Base-by-base conservation (phyloP, 148 eudicot species). In the Tetragonia tetragonoides region DNA sequence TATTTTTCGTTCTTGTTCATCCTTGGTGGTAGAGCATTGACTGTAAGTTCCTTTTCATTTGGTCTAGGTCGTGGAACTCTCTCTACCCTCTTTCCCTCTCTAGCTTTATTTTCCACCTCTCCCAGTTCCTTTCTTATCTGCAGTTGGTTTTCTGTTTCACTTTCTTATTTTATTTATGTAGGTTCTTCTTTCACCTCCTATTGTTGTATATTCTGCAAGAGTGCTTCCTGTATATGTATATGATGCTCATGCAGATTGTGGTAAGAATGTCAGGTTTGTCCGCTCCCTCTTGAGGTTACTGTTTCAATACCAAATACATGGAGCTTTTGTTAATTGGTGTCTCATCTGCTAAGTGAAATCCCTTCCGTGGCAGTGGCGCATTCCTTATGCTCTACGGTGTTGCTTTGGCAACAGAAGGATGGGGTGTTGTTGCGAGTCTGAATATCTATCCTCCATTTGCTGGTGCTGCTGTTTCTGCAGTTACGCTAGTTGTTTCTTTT, bases 171-270 rank as follows among this genome's bases (percentile, higher is more conserved):
- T 17, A 12, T 21, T 53, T 64, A 65, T 80, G 18, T 84, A 95
- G 99, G 99, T 95, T 80, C 97, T 95, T 82, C 97, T 95, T 84
- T 95, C 99, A 75, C 99, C 99, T 85, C 99, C 99, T 66, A 95
- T 95, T 70, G 97, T 93, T 65, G 99, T 95, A 66, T 95, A 95
- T 86, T 95, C 99, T 70, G 97, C 97, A 44, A 87, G 99, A 82
- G 99, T 95, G 74, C 89, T 95, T 65, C 99, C 99, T 75, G 99
- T 95, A 59, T 95, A 95, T 86, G 95, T 95, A 51, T 95, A 95
- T 80, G 99, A 95, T 88, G 97, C 99, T 77, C 99, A 95, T 93
- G 97, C 99, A 77, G 99, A 95, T 84, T 89, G 91, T 82, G 99
- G 92, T 68, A 83, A 91, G 83, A 95, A 95, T 84, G 99, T 95